phyloP scores from a whole-genome alignment of 2,329 filamentous ascomycete species.

The Harringtonia aguacate region DNA sequence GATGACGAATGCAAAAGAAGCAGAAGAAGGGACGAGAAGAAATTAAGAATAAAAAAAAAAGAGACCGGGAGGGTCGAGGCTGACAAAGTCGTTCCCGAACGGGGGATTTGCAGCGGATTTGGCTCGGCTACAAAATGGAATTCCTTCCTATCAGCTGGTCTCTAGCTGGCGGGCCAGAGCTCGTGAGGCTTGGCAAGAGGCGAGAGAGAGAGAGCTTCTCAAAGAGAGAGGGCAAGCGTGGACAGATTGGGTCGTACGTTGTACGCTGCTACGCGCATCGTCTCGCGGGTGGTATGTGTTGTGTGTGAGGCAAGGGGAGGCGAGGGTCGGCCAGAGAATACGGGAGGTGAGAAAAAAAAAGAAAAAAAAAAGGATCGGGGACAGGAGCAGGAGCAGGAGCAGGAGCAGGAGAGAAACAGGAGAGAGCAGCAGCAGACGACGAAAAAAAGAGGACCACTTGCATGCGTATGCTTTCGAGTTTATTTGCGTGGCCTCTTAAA shows the following conservation, averaged over 20 bases:
- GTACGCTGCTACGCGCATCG: not conserved
- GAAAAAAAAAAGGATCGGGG: no score
- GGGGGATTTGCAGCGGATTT: no score
- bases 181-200: not conserved
- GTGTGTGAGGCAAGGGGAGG: no score
- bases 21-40: not conserved
- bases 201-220: not conserved
- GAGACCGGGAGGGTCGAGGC: not conserved
- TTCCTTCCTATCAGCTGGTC: no score
- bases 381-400: no score
- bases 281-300: not conserved
- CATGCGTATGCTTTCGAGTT: not conserved
- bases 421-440: no score
- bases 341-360: no score
- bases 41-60: not conserved
- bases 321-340: no score
- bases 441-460: no score
- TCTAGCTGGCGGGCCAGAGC: not conserved
- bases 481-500: not conserved
- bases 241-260: conserved; percentile 1
- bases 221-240: not conserved
- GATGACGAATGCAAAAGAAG: not conserved
- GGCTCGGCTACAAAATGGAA: no score
- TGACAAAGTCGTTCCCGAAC: not conserved
- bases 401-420: no score